Base-by-base conservation (phyloP, 176 grass and related monocot genomes). In the Oryza longistaminata region DNA sequence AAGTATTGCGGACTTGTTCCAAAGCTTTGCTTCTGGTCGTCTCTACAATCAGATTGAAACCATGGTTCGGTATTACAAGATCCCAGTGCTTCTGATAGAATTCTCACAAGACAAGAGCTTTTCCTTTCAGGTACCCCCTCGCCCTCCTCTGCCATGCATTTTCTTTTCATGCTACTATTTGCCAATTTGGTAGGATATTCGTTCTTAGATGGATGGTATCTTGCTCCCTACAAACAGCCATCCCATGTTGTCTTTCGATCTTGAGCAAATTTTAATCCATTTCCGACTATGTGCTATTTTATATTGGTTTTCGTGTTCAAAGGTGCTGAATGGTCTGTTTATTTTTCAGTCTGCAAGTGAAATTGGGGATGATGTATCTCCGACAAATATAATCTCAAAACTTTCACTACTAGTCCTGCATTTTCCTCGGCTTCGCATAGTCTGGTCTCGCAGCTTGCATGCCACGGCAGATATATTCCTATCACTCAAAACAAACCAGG, bases 81-180 rank as follows among this genome's bases (percentile, higher is more conserved):
- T 98, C 46, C 93, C 96, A 73, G 96, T 98, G 49, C 96, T 98
- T 85, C 87, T 98, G 71, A 95, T 98, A 66, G 96, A 95, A 83
- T 98, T 98, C 68, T 95, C 93, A 29, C 95, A 98, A 70, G 93
- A 98, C 85, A 93, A 95, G 84, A 98, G 91, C 80, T 95, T 98
- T 84, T 98, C 96, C 74, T 98, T 98, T 76, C 96, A 98, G 96
- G 96, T 98, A 97, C 27, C 55, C 19, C 24, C 9, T 25, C 13
- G 49, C 49, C 77, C 22, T 13, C 17, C 24, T 10, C 58, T 62
- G 17, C n/a, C 55, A 2, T 60, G 55, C 34, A 21, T 5, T 3
- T 58, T n/a, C 10, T 64, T 72, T 61, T 15, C 24, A 17, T 79
- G 24, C 25, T 66, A 19, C 42, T 24, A 17, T 77, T 68, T 43